Evolutionary conservation across 345 rosid species (phyloP).

Genomic region (Populus alba): DNA sequence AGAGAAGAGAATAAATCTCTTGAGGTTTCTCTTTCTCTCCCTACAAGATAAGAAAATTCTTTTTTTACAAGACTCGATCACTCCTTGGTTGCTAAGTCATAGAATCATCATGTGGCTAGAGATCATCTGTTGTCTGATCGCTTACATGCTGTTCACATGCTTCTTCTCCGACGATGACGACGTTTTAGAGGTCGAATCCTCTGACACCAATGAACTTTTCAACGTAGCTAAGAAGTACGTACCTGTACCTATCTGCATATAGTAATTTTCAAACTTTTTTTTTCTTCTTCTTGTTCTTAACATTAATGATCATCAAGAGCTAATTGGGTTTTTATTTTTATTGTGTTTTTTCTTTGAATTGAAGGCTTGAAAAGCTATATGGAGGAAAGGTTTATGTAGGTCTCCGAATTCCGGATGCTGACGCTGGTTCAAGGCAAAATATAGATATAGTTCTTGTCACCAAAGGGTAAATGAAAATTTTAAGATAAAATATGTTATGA

Average conservation of each 20-base stretch:
- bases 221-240: constrained; percentile 62
- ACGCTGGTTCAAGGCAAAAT: constrained; percentile 64
- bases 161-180: constrained; percentile 55
- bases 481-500: neutral
- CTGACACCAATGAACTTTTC: constrained; percentile 62
- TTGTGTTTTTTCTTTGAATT: neutral
- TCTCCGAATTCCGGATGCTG: constrained; percentile 89
- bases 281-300: neutral
- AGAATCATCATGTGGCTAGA: constrained; percentile 80
- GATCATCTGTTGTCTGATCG: constrained; percentile 64
- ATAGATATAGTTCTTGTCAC: constrained; percentile 69
- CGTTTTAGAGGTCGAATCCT: constrained; percentile 53
- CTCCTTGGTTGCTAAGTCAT: neutral
- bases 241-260: no score
- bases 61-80: no score
- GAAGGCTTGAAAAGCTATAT: constrained; percentile 78
- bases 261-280: neutral
- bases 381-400: constrained; percentile 83
- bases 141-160: constrained; percentile 47
- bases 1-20: no score
- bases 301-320: neutral
- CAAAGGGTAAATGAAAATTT: constrained; percentile 43
- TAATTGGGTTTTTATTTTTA: neutral
- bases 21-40: no score
- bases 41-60: no score